Conservation (phyloP, 2,329 filamentous ascomycete species). For the Graphiopsis chlorocephala region DNA sequence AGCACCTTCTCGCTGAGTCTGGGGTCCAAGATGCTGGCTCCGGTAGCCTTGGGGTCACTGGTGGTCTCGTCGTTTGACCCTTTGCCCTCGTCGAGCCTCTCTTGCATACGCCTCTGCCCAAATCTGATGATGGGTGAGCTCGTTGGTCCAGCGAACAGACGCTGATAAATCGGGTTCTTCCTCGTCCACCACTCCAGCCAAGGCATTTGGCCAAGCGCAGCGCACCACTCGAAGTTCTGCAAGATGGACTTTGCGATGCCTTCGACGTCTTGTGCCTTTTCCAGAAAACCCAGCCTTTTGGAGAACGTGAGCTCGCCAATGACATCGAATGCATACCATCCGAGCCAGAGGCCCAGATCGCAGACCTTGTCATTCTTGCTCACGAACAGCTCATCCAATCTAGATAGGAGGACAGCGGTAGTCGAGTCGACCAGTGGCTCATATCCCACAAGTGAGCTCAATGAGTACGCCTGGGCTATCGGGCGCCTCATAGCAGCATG, state of each 20-base stretch:
- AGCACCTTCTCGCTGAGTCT: constrained; percentile 23
- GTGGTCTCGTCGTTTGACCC: neutral
- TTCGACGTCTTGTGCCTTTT: constrained; percentile 20
- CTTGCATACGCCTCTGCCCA: constrained; percentile 25
- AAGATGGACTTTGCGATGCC: constrained; percentile 14
- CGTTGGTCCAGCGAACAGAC: constrained; percentile 23
- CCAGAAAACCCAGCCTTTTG: constrained; percentile 24
- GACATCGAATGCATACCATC: constrained; percentile 79
- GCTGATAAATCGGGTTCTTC: constrained; percentile 26
- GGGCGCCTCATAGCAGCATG: constrained; percentile 19
- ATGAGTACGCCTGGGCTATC: constrained; percentile 25
- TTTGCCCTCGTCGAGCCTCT: constrained; percentile 18
- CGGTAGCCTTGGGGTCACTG: neutral
- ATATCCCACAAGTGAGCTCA: constrained; percentile 71
- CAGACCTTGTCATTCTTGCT: constrained; percentile 54
- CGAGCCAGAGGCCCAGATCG: constrained; percentile 69
- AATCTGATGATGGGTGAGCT: constrained; percentile 26
- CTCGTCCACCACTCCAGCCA: constrained; percentile 28
- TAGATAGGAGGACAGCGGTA: constrained; percentile 63
- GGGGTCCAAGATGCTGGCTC: constrained; percentile 19
- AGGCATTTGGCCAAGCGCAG: constrained; percentile 30
- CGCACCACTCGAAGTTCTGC: constrained; percentile 28
- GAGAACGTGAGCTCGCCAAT: constrained; percentile 57
- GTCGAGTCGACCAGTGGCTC: constrained; percentile 76
- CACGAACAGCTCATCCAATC: constrained; percentile 45